Evolutionary conservation across 2,329 filamentous ascomycete species (phyloP).

Genomic region (Verticillium albo-atrum): DNA sequence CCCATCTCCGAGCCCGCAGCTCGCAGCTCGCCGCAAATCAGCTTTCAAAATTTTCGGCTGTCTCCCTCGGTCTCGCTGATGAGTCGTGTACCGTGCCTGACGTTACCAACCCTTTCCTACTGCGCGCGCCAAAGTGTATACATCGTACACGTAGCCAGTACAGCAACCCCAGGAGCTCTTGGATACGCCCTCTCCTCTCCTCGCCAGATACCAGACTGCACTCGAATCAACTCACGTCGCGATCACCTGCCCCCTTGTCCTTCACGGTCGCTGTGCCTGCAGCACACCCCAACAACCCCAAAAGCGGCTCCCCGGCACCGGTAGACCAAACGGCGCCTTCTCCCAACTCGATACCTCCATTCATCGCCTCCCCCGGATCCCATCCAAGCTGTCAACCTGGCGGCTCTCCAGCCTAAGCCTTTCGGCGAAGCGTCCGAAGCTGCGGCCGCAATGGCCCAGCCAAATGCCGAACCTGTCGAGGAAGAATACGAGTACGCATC

Average conservation of each 20-base stretch:
- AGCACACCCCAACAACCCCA: neutral
- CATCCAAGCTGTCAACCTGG: slow-evolving; percentile 48
- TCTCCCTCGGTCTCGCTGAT: neutral
- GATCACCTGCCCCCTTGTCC: neutral
- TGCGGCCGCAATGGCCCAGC: slow-evolving; percentile 68
- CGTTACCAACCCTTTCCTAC: neutral
- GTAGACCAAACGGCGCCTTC: neutral
- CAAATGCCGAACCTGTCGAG: slow-evolving; percentile 57
- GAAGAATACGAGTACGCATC: slow-evolving; percentile 58
- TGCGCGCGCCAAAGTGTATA: neutral
- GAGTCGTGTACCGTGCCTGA: neutral
- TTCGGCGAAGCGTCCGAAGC: slow-evolving; percentile 61
- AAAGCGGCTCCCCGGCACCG: neutral
- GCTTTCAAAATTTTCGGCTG: slow-evolving; percentile 1
- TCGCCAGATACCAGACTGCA: neutral
- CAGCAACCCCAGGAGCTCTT: neutral
- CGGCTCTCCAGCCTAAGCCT: slow-evolving; percentile 54
- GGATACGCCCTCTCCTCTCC: neutral
- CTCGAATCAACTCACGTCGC: neutral
- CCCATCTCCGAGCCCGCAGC: slow-evolving; percentile 1
- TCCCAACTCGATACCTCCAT: neutral
- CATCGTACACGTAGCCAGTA: neutral
- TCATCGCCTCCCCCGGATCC: neutral
- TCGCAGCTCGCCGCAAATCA: neutral
- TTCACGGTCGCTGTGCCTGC: neutral